A percentile compares a stretch with the other conserved stretches of the same genome.
These are phyloP conservation scores for Dipodascus geniculatus DNA, from an alignment of 805 yeast species.

Conservation along the genomic window DNA sequence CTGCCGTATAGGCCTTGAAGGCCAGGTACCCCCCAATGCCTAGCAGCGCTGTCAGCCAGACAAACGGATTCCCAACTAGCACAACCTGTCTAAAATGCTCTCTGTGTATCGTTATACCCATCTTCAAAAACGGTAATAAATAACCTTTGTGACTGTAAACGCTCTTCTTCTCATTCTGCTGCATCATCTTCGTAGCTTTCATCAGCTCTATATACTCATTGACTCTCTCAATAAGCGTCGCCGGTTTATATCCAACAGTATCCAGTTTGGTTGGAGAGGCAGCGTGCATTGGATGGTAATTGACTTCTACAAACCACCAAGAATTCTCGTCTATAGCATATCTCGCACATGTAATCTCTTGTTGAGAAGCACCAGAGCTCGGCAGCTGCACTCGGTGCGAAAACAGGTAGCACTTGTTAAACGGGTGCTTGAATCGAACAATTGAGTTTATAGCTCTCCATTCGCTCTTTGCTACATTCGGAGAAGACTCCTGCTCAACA, in stretches of 20 bases:
- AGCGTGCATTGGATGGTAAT: slow-evolving; percentile 36
- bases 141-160: slow-evolving; percentile 1
- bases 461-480: slow-evolving; percentile 20
- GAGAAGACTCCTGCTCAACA: slow-evolving; percentile 23
- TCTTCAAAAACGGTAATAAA: slow-evolving; percentile 6
- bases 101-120: slow-evolving; percentile 6
- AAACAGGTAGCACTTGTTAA: slow-evolving; percentile 47
- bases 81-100: slow-evolving; percentile 9
- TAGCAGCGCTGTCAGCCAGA: slow-evolving; percentile 8
- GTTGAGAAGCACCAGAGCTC: slow-evolving; percentile 55
- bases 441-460: slow-evolving; percentile 38
- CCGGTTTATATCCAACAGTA: slow-evolving; percentile 7
- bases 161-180: not conserved
- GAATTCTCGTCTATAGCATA: slow-evolving; percentile 47
- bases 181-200: slow-evolving; percentile 4
- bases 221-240: slow-evolving; percentile 8
- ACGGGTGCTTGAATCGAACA: slow-evolving; percentile 45
- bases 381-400: slow-evolving; percentile 55
- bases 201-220: slow-evolving; percentile 11
- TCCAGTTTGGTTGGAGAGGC: slow-evolving; percentile 4
- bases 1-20: slow-evolving; percentile 6
- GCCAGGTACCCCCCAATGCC: slow-evolving; percentile 5
- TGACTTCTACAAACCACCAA: slow-evolving; percentile 51
- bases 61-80: slow-evolving; percentile 10
- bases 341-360: slow-evolving; percentile 65